Evolutionary conservation across 2,329 filamentous ascomycete genomes (phyloP), one percentile per base, ranked within the genome.

Genomic region (Teratosphaeria pseudoeucalypti): DNA sequence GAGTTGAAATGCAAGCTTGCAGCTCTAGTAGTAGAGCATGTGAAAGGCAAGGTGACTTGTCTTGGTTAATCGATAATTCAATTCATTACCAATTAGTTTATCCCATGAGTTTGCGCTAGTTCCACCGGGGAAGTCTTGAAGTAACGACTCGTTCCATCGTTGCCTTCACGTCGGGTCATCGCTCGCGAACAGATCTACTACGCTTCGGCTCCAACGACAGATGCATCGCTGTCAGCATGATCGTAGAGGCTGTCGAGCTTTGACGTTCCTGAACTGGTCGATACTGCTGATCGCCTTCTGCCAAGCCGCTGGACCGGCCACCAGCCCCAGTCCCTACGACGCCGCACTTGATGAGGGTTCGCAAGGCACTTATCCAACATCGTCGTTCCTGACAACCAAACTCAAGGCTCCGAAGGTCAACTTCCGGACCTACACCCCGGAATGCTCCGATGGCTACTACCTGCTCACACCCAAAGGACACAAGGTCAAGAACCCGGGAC

Each of bases 401-500:
- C 58, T 61, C 12, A 65, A 54, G n/a, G 58, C 61, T 10, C 64
- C 64, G 16, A 43, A 60, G n/a, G 39, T 60, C 54, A 63, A 64
- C 34, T 63, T 57, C 29, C 52, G 58, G 0, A 47, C 57, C 16
- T 62, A 60, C 57, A 53, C 52, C 9, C 43, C 62, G 23, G 56
- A 60, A 53, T 66, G 64, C 39, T 54, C 60, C 26, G 55, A 65
- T 58, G 58, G 60, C 49, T 52, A 60, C 57, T 62, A 63, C 34
- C 68, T 70, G 56, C 60, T 70, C 39, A 64, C 67, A 3, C 66
- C 66, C 7, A 61, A 62, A 52, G 66, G 66, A 23, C 55, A 53
- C 52, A 59, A 52, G 26, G 52, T 59, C 23, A 26, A 34, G 26
- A n/a, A 61, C 6, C 66, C 68, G 9, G 66, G 66, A 16, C 67